Evolutionary conservation across 2,329 filamentous ascomycete species (phyloP), one percentile per base, ranked within the genome.

Genomic region (Clonostachys solani): DNA sequence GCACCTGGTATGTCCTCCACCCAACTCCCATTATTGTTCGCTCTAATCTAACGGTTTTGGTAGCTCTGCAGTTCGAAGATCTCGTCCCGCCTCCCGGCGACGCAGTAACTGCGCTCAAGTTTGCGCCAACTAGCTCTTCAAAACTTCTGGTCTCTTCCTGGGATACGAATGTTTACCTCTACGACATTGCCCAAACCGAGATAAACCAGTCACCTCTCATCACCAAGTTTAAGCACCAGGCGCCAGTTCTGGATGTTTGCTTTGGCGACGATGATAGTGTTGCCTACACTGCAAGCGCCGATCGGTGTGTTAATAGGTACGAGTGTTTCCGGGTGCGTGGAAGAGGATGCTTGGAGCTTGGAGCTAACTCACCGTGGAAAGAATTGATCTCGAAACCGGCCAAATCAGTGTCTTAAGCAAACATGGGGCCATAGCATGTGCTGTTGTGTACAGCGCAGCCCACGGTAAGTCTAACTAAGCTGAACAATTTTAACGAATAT

Each of bases 81-180:
- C 80, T 96, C 60, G 78, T 84, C 50, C 82, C 89, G 58, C 85
- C 91, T 42, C 94, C 94, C 12, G 80, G 79, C 56, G 94, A 99
- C 69, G 89, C 87, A 58, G 87, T 97, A 59, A 95, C 92, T 43
- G 78, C 90, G 19, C 74, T 97, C 60, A 83, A 83, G 61, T 99
- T 95, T 75, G 89, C 92, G 54, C 88, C 90, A 35, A 72, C 78
- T 51, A 83, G 84, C n/a, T 78, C 85, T 4, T 82, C 77, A 46
- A 86, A 84, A 56, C 78, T 99, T 36, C 81, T 95, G n/a, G 92
- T 92, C 57, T 87, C 92, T 12, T 96, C 91, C 47, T 99, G 94
- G 94, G 92, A 97, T 69, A 89, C 85, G 67, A 83, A 89, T 64
- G 83, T 95, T 47, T 95, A 96, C 68, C 77, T 92, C 45, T 97